Evolutionary conservation across 176 grass and related monocot genomes (phyloP), one percentile per base, ranked within the genome.

Genomic region (Hsuehochloa calcarea): DNA sequence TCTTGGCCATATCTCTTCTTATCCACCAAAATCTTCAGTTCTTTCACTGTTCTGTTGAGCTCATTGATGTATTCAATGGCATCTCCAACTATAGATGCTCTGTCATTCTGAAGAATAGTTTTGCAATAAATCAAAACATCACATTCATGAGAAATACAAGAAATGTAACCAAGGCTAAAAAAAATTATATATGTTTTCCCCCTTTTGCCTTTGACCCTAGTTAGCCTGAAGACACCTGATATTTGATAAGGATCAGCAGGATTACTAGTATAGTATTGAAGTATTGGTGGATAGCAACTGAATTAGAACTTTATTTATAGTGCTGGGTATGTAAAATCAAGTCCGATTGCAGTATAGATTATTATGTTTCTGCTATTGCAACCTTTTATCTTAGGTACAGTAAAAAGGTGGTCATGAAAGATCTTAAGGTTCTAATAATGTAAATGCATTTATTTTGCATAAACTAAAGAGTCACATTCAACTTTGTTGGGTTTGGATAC

Each of bases 61-160:
- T 94, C 95, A 56, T 92, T 90, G 70, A 94, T 94, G 88, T 97
- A 93, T 47, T 97, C 95, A 20, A 94, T 97, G 10, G 92, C 92
- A 79, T 97, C 95, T 74, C 95, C 95, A 50, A 97, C 95, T 68
- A 94, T 88, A 20, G 95, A 97, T 37, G 95, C 95, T 80, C 90
- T 91, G 27, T 97, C 95, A 31, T 74, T 74, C 95, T 97, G 65
- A n/a, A 85, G 38, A 65, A 83, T 10, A 82, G 65, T 50, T 50
- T 67, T 68, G 16, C 41, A 74, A 37, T 16, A 78, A 74, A 78
- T 72, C 29, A 60, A 79, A 89, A 43, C 4, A 72, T 65, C 40
- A 47, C 39, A 78, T 70, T 83, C 37, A 79, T 12, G 38, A 67
- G 35, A 75, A 70, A 40, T 81, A 68, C 43, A 85, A 55, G 5